Evolutionary conservation across 2,329 filamentous ascomycete genomes (phyloP), one percentile per base, ranked within the genome.

Genomic region (Diaporthe caulivora): DNA sequence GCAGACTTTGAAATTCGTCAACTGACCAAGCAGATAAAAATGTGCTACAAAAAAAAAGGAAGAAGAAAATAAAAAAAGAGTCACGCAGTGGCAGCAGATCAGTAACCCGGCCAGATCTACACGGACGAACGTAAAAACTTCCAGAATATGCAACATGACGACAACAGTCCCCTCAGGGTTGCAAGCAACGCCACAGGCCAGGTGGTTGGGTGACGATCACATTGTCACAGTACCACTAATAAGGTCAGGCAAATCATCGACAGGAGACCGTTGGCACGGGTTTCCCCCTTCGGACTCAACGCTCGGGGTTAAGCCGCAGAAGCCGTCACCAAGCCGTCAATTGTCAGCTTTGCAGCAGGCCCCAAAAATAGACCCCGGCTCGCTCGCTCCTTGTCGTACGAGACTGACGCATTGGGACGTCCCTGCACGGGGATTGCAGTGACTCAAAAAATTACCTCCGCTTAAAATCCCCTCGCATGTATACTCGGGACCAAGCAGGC

Each of bases 81-180:
- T 26, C 29, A 15, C 34, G 21, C 17, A 49, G 44, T 51, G 8
- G 15, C 26, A 65, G 44, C 11, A 9, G 29, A 34, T 5, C 34
- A 34, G 5, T 5, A 9, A 34, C 11, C 31, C 31, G 40, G 62
- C 31, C 47, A 40, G 15, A 24, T 3, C 29, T 31, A n/a, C 15
- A 11, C 62, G 31, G 29, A 26, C n/a, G 13, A 40, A 31, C 15
- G 24, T 6, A 11, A 67, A 67, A 65, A 18, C 62, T 67, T 53
- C 62, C 62, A 67, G 47, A 67, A 55, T 24, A 57, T 73, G 72
- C 72, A 73, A 29, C 17, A 64, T 71, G 72, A 73, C 72, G 65
- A 73, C 65, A 73, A 40, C 65, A 44, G 37, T 60, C 37, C 68
- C 31, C 53, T 8, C 57, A 29, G 24, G 44, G 68, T 62, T 29